Evolutionary conservation across 2,329 filamentous ascomycete species (phyloP), one percentile per base, ranked within the genome.

Genomic region (Cordyceps militaris): DNA sequence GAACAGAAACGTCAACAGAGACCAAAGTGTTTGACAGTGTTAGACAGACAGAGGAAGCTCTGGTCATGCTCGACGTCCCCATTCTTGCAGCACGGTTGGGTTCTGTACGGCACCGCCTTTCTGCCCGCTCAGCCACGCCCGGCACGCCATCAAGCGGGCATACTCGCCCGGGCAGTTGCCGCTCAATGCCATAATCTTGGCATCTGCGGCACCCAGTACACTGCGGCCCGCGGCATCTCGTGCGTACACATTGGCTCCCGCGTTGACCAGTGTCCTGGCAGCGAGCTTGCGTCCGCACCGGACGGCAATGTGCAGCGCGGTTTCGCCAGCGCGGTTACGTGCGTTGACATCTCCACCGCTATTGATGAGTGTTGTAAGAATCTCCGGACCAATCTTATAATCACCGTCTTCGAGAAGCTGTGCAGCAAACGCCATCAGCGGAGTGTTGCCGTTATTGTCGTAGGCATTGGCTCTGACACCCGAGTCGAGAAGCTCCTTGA

Each of bases 261-360:
- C 63, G n/a, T 74, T 69, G 13, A 78, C 69, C 11, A 83, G 69
- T 8, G 75, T 73, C 13, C 72, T 73, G 28, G 79, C 67, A 1
- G 80, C 80, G 2, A 79, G 72, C 66, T 82, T 82, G 54, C 77
- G 74, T 0, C 81, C 80, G 21, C 76, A 71, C 3, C 79, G 73
- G 2, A 79, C 79, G 0, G 81, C 80, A 9, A 84, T 64, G 40
- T 82, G 78, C 28, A 83, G 70, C 0, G 80, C 75, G 0, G 81
- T 83, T 67, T 84, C 81, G 42, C 80, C 80, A 0, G 71, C 67
- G 3, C 79, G 70, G 64, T 83, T 84, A 28, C 80, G 76, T 5
- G 74, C 76, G 57, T 82, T 71, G 4, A 82, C 61, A 1, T 73
- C 66, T 0, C 78, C 79, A 1, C 78, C 77, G 0, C 65, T 66